Percentiles rank a stretch among this genome's conserved stretches.
Conservation (phyloP, 768 basidiomycete genomes). For the Phanerodontia chrysosporium region DNA sequence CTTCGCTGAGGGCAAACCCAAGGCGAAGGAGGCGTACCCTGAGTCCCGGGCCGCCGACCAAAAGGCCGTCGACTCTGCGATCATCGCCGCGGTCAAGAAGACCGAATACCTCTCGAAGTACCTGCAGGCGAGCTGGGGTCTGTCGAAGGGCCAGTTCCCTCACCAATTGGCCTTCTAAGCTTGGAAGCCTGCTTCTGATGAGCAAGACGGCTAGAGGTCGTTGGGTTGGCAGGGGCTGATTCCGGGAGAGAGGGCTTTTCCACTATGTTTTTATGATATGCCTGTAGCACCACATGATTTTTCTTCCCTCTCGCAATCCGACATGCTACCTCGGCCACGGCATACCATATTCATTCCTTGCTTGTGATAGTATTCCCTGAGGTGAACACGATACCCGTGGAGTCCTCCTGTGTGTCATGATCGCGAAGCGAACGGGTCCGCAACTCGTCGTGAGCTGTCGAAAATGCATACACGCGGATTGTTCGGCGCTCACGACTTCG, state of each 20-base stretch:
- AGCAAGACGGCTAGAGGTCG: constrained; percentile 4
- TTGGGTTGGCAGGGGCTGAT: background rate
- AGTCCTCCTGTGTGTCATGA: background rate
- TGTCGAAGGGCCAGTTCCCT: constrained; percentile 96
- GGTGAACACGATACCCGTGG: background rate
- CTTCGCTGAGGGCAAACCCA: constrained; percentile 91
- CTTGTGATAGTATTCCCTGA: constrained; percentile 8
- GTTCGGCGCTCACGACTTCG: background rate
- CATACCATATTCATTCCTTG: constrained; percentile 11
- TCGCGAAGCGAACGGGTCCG: too few species aligned
- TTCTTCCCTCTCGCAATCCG: constrained; percentile 10
- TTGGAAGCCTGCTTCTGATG: background rate
- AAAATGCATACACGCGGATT: background rate
- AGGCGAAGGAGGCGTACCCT: constrained; percentile 82
- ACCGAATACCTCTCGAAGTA: constrained; percentile 90
- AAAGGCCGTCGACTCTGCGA: constrained; percentile 76
- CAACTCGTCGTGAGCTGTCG: too few species aligned
- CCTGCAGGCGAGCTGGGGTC: constrained; percentile 86
- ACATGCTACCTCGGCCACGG: constrained; percentile 20
- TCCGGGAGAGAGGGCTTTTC: background rate
- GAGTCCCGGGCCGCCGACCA: constrained; percentile 88
- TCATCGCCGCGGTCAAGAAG: constrained; percentile 86
- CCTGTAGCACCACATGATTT: constrained; percentile 32
- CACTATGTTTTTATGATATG: constrained; percentile 34
- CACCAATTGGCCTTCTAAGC: constrained; percentile 86